Conservation (phyloP, 75 land plant species). For the Selaginella tamariscina region DNA sequence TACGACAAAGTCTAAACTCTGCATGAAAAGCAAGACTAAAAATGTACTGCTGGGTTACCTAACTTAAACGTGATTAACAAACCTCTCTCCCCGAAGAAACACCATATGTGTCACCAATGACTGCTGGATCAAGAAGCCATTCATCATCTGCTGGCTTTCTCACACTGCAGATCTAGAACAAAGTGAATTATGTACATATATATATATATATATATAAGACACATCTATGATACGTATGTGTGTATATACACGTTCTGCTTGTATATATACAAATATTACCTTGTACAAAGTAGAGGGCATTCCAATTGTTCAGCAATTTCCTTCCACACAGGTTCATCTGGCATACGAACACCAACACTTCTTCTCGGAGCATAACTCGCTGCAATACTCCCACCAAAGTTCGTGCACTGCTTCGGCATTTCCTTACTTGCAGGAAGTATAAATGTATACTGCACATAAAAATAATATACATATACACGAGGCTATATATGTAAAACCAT, state of each 20-base stretch:
- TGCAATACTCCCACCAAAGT: constrained; percentile 46
- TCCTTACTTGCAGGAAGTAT: constrained; percentile 79
- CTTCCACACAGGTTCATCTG: constrained; percentile 72
- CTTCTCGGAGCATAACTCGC: constrained; percentile 54
- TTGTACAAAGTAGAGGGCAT: constrained; percentile 68
- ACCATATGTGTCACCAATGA: constrained; percentile 72
- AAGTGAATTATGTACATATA: background rate
- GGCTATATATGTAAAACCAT: background rate
- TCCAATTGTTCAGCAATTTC: constrained; percentile 55
- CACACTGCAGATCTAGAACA: constrained; percentile 36
- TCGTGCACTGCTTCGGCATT: constrained; percentile 75
- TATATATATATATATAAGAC: background rate
- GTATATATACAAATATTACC: constrained; percentile 28
- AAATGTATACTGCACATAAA: constrained; percentile 69
- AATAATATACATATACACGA: background rate
- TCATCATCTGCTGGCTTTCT: constrained; percentile 50
- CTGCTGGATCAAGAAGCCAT: constrained; percentile 79
- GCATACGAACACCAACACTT: constrained; percentile 85
- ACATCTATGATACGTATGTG: background rate
- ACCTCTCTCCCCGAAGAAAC: constrained; percentile 49
- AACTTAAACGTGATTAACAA: background rate
- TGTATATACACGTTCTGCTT: background rate
- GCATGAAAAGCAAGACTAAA: background rate
- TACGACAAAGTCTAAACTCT: constrained; percentile 95
- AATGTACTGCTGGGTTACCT: no score